Evolutionary conservation across 2,329 filamentous ascomycete species (phyloP).

Genomic region (Rosellinia necatrix): DNA sequence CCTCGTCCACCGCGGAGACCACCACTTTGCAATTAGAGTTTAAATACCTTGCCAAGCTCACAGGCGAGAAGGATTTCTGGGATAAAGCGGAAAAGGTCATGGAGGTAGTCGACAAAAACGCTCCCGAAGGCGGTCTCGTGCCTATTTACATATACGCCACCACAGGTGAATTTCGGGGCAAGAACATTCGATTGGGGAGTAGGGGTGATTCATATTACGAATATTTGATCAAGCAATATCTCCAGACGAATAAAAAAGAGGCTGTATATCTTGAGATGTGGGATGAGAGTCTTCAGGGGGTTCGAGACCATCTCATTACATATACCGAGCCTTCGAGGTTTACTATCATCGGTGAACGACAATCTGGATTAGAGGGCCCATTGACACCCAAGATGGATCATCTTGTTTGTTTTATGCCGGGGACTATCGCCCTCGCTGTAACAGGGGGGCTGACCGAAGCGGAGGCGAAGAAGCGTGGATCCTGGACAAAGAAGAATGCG

Average conservation of each 20-base stretch:
- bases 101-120: slow-evolving; percentile 84
- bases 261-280: slow-evolving; percentile 89
- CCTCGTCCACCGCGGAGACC: slow-evolving; percentile 92
- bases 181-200: slow-evolving; percentile 89
- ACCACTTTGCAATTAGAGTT: slow-evolving; percentile 93
- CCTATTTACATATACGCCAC: slow-evolving; percentile 89
- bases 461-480: slow-evolving; percentile 71
- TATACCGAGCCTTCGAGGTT: slow-evolving; percentile 81
- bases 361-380: slow-evolving; percentile 66
- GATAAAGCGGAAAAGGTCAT: slow-evolving; percentile 90
- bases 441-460: slow-evolving; percentile 78
- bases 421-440: slow-evolving; percentile 86
- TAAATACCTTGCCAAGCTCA: slow-evolving; percentile 95
- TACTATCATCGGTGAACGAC: slow-evolving; percentile 89
- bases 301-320: slow-evolving; percentile 89
- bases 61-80: slow-evolving; percentile 92
- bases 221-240: slow-evolving; percentile 97
- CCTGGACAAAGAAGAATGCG: slow-evolving; percentile 80
- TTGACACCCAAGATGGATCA: slow-evolving; percentile 96
- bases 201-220: slow-evolving; percentile 98
- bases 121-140: slow-evolving; percentile 77
- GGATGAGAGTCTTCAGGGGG: slow-evolving; percentile 80
- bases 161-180: slow-evolving; percentile 76
- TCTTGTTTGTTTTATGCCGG: slow-evolving; percentile 95
- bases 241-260: slow-evolving; percentile 89